Evolutionary conservation across 176 grass and related monocot genomes (phyloP).

Genomic region (maize (Zea mays)): Zm-B73-REFERENCE-NAM-5.0 NC_050097.1:132274001-132274500

Average conservation of each 20-base stretch:
- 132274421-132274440: constrained; percentile 70
- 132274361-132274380: constrained; percentile 74
- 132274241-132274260: constrained; percentile 49
- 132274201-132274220: constrained; percentile 44
- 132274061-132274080: constrained; percentile 80
- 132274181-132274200: constrained; percentile 48
- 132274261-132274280: not conserved
- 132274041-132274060: not conserved
- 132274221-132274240: constrained; percentile 46
- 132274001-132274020: constrained; percentile 67
- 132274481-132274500: constrained; percentile 83
- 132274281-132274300: constrained; percentile 6
- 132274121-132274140: constrained; percentile 75
- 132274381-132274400: constrained; percentile 76
- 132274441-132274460: constrained; percentile 64
- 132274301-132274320: constrained; percentile 24
- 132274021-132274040: constrained; percentile 27
- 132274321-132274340: constrained; percentile 54
- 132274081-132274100: constrained; percentile 42
- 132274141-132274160: constrained; percentile 68
- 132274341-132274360: constrained; percentile 31
- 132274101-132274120: constrained; percentile 68
- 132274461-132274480: constrained; percentile 70
- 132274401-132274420: constrained; percentile 80
- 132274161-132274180: constrained; percentile 16